Evolutionary conservation across 345 rosid genomes (phyloP).

Genomic region (Aegle marmelos): DNA sequence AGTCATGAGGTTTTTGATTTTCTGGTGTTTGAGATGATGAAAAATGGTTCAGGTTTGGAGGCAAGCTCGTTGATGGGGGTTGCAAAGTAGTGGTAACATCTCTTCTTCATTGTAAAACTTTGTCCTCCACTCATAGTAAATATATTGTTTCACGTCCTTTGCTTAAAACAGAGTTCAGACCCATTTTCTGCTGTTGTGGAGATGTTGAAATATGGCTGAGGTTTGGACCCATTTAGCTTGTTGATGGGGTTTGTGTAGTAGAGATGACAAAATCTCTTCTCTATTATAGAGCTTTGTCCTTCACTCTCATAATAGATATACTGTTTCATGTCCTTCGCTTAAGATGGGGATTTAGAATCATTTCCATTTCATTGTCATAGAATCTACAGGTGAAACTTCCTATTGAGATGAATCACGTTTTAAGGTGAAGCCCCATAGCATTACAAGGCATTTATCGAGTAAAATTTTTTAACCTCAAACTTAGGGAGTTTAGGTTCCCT

Average conservation of each 20-base stretch:
- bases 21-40: neutral
- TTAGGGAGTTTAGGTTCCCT: neutral
- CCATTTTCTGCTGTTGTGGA: no score
- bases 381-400: neutral
- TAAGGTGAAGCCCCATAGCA: neutral
- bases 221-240: neutral
- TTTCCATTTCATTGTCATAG: no score
- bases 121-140: neutral
- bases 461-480: neutral
- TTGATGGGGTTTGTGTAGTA: neutral
- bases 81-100: neutral
- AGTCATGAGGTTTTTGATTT: neutral
- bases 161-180: neutral
- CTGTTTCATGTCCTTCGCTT: neutral
- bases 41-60: neutral
- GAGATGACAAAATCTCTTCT: neutral
- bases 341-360: neutral
- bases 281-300: neutral
- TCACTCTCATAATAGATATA: neutral
- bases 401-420: neutral
- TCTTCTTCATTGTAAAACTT: neutral
- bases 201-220: neutral
- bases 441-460: neutral
- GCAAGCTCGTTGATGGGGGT: neutral
- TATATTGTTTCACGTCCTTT: neutral